phyloP scores from a whole-genome alignment of 768 basidiomycete genomes.

The Suillus luteus region DNA sequence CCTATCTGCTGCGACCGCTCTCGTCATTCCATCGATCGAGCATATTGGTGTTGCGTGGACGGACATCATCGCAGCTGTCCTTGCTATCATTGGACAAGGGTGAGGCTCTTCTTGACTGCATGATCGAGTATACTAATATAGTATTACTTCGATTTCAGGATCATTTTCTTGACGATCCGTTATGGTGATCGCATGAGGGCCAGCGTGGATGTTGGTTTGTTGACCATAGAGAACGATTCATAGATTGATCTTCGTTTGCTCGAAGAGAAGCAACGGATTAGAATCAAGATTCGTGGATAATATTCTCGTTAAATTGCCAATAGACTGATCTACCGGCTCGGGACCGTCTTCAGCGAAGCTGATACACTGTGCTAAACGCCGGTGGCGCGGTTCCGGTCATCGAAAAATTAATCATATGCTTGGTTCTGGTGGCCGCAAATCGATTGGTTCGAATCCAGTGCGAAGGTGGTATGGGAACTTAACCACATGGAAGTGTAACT shows the following conservation, averaged over 20 bases:
- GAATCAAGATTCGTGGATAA: background rate
- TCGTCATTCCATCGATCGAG: slow-evolving; percentile 54
- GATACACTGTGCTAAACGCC: background rate
- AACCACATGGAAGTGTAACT: background rate
- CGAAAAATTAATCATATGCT: background rate
- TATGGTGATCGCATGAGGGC: slow-evolving; percentile 54
- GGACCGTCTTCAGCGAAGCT: background rate
- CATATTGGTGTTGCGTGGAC: slow-evolving; percentile 47
- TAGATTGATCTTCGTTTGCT: background rate
- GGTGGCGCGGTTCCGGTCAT: background rate
- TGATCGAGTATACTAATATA: background rate
- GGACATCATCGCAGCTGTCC: slow-evolving; percentile 42
- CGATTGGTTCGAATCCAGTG: background rate
- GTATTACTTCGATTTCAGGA: slow-evolving; percentile 28
- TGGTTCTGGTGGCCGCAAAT: background rate
- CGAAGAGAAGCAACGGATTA: background rate
- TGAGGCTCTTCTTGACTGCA: slow-evolving; percentile 30
- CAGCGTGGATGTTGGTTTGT: slow-evolving; percentile 53
- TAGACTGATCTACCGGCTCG: background rate
- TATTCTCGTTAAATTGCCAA: background rate
- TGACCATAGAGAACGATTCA: slow-evolving; percentile 39
- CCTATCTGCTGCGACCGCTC: slow-evolving; percentile 44
- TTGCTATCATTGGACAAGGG: slow-evolving; percentile 51
- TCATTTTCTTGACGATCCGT: slow-evolving; percentile 46
- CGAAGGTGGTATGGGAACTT: background rate